Evolutionary conservation across 108 stramenopile genomes (phyloP).

Genomic region (Aurantiochytrium sp.): DNA sequence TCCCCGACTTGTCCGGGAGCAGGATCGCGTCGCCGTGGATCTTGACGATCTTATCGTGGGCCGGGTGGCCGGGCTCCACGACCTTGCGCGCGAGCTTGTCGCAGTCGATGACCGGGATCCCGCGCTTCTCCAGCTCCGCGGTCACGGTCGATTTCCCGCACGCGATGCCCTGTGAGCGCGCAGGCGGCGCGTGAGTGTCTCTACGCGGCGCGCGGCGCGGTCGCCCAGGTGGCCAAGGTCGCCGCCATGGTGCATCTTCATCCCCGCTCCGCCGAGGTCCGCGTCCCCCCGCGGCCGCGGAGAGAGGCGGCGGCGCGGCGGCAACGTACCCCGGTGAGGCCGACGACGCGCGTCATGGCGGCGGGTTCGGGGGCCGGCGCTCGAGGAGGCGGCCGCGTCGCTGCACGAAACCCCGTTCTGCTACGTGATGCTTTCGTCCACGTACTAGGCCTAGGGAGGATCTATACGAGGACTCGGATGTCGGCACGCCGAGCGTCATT

Average conservation of each 20-base stretch:
- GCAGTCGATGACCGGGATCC: conserved; percentile 10
- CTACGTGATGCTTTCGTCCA: no score
- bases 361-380: no score
- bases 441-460: no score
- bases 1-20: not conserved
- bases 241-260: no score
- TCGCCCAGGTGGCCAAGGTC: no score
- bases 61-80: not conserved
- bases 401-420: no score
- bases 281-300: not conserved
- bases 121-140: not conserved
- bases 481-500: no score
- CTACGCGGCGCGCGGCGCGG: no score
- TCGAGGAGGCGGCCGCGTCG: no score
- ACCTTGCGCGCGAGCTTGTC: not conserved
- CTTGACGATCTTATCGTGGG: not conserved
- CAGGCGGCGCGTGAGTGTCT: no score
- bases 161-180: conserved; percentile 24
- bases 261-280: no score
- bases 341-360: not conserved
- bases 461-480: no score
- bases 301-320: not conserved
- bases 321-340: not conserved
- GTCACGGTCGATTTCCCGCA: conserved; percentile 10
- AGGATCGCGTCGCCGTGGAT: not conserved